Base-by-base conservation (phyloP, 306 rosid genomes). In the Pyrus communis region DNA sequence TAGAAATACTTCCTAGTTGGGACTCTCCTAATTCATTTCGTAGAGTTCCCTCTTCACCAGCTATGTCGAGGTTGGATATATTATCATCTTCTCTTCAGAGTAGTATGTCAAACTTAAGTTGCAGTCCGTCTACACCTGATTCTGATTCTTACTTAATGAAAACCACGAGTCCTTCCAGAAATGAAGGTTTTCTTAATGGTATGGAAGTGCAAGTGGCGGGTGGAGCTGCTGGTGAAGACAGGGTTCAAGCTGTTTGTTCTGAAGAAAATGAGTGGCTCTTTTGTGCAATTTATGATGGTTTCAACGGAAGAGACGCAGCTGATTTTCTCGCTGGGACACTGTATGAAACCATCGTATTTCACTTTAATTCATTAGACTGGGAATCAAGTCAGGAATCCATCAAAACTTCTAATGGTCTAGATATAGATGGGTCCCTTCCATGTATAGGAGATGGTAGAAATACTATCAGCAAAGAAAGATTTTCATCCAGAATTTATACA, bases 221-320 rank as follows among this genome's bases (percentile, higher is more conserved):
- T 84, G 99, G 99, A 80, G 98, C 99, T 73, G 99, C 99, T 25
- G 99, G 99, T 69, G 99, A 96, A 85, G 99, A 96, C 77, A 88
- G 99, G 86, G 99, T 96, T 81, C 99, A 96, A 79, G 99, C 98
- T 4, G 98, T 93, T 69, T 96, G 98, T 84, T 96, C 97, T 70
- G 99, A 96, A 86, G 99, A 96, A 83, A 88, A 91, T 74, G 99
- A 96, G 4, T 96, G 98, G 99, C 96, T 96, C 67, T 93, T 88
- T 84, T 93, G 99, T 86, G 93, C 93, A 81, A 93, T 96, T 79
- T 96, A 91, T 78, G 98, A 96, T 52, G 99, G 99, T 27, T 96
- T 96, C 84, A 96, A 96, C 74, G 99, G 98, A 63, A 87, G 99
- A 87, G 99, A 96, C 23, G 99, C 98, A 18, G 99, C 99, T 17